Base-by-base conservation (phyloP, 2,329 filamentous ascomycete species). In the Clonostachys solani region DNA sequence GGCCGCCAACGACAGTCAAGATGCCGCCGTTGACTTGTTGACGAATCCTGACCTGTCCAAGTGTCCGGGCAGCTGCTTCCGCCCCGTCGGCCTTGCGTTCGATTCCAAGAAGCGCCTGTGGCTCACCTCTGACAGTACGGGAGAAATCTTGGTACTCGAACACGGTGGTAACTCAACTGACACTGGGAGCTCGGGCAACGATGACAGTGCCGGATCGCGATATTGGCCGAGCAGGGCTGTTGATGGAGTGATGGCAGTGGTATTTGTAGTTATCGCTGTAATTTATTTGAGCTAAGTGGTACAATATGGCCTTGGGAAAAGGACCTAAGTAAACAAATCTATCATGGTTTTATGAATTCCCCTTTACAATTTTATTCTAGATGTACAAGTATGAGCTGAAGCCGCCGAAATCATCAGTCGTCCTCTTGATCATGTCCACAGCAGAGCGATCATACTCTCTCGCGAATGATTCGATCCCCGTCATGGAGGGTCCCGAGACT, bases 61-160 rank as follows among this genome's bases (percentile, higher is more conserved):
- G 4, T 87, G 84, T 50, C 81, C 80, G 0, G 65, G 67, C 40
- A 57, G 60, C 5, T 87, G 83, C 62, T 82, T 87, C 65, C 72
- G 83, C 3, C 83, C 84, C 23, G 81, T 81, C 1, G 80, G 81
- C 2, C 64, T 87, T 6, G 73, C 73, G 1, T 68, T 73, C 52
- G 76, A 80, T 59, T 52, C 52, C 9, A 55, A 72, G 40, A 79
- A 75, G 8, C 67, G 83, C 7, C 63, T 88, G 8, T 87, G 78
- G 64, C 76, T 86, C 68, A 78, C 70, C 47, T 81, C 75, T 5
- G 84, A 87, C 59, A 60, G 70, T 12, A 83, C 82, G 1, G 84
- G 83, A 6, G 84, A 88, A 67, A 75, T 88, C 38, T 87, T 78
- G 54, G 75, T 86, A 5, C 57, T 82, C 45, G 57, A 62, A 13